Percentiles rank a stretch among this genome's conserved stretches.
Conservation (phyloP, 352 stramenopile species). For the Globisporangium rhizosaccharum region DNA sequence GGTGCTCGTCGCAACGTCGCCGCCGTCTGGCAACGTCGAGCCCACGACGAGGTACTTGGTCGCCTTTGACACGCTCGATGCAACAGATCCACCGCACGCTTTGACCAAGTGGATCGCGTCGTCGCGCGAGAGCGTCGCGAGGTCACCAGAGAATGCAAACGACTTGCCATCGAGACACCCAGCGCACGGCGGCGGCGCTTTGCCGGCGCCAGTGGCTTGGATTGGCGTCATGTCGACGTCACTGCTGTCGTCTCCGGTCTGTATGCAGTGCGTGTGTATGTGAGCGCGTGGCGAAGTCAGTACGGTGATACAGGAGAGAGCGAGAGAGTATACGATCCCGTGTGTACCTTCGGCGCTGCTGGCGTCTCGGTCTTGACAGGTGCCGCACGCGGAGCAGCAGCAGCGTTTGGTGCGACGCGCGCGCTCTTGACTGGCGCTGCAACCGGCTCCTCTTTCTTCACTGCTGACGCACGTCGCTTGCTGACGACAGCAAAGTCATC, state of each 20-base stretch:
- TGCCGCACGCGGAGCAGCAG: not conserved
- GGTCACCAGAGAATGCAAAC: slow-evolving; percentile 72
- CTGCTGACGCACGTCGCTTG: slow-evolving; percentile 1
- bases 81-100: slow-evolving; percentile 59
- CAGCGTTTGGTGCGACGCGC: not conserved
- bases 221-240: slow-evolving; percentile 20
- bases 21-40: slow-evolving; percentile 58
- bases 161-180: slow-evolving; percentile 73
- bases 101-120: slow-evolving; percentile 77
- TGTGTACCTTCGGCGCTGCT: not conserved
- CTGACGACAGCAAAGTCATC: slow-evolving; percentile 14
- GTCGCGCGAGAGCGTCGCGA: slow-evolving; percentile 52
- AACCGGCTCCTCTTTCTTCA: slow-evolving; percentile 11
- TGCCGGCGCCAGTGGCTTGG: slow-evolving; percentile 22
- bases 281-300: not conserved
- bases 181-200: slow-evolving; percentile 42
- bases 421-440: not conserved
- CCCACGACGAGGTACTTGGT: slow-evolving; percentile 81
- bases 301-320: not conserved
- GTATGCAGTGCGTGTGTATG: not conserved
- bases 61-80: slow-evolving; percentile 51
- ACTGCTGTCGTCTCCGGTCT: not conserved
- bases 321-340: not conserved
- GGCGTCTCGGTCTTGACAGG: not conserved
- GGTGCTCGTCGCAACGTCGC: slow-evolving; percentile 35